Evolutionary conservation across 768 basidiomycete genomes (phyloP).

Genomic region (Leucocoprinus sp.): DNA sequence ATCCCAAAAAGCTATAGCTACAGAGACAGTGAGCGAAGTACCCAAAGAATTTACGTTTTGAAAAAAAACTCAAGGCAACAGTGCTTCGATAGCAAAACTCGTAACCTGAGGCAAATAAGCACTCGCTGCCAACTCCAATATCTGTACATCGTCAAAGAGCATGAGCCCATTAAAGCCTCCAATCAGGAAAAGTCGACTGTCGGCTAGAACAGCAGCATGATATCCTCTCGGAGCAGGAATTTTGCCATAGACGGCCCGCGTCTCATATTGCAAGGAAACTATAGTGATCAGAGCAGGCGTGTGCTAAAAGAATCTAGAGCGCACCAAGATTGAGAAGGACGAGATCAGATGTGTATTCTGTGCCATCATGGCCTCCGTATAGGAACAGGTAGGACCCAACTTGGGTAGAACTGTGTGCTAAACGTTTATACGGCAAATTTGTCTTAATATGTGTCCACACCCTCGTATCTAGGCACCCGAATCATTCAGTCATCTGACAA

Average conservation of each 20-base stretch:
- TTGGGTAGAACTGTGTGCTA: slow-evolving; percentile 83
- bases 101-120: slow-evolving; percentile 90
- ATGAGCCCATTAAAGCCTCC: slow-evolving; percentile 84
- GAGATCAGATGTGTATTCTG: slow-evolving; percentile 64
- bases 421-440: slow-evolving; percentile 44
- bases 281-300: neutral
- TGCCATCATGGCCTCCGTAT: slow-evolving; percentile 81
- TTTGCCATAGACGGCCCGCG: slow-evolving; percentile 57
- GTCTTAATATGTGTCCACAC: slow-evolving; percentile 33
- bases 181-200: slow-evolving; percentile 78
- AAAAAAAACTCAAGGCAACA: neutral
- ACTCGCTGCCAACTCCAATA: slow-evolving; percentile 78
- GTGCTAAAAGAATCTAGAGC: slow-evolving; percentile 9
- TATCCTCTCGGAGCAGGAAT: slow-evolving; percentile 75
- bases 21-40: too few species aligned
- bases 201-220: slow-evolving; percentile 74
- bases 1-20: too few species aligned
- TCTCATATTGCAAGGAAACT: slow-evolving; percentile 85
- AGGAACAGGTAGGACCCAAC: slow-evolving; percentile 91
- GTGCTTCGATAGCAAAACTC: slow-evolving; percentile 52
- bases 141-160: slow-evolving; percentile 79
- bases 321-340: slow-evolving; percentile 82
- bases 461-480: slow-evolving; percentile 27
- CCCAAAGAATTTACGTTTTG: neutral
- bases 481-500: neutral